Evolutionary conservation across 495 filamentous ascomycete genomes (phyloP).

Genomic region (Neurospora sp.): DNA sequence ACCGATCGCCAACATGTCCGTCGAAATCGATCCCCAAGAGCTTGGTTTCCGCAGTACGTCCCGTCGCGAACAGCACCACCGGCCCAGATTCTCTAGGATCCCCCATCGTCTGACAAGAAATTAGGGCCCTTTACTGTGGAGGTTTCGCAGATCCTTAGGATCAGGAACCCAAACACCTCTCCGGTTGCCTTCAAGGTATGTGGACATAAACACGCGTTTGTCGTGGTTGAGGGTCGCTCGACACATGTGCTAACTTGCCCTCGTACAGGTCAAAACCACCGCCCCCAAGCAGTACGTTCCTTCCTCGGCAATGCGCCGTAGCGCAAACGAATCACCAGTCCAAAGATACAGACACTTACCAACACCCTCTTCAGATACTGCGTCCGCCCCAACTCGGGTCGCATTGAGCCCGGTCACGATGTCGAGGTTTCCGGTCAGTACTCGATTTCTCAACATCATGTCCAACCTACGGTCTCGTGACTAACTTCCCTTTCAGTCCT

Average conservation of each 20-base stretch:
- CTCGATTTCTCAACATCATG: background rate
- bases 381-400: constrained; percentile 92
- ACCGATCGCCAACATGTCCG: constrained; percentile 58
- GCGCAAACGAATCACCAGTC: background rate
- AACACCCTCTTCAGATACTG: constrained; percentile 62
- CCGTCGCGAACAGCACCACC: background rate
- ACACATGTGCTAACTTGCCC: background rate
- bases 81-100: background rate
- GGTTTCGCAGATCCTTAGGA: constrained; percentile 72
- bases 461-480: background rate
- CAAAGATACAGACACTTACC: background rate
- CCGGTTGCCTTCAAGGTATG: constrained; percentile 93
- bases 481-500: constrained; percentile 50
- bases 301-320: constrained; percentile 1
- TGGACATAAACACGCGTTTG: background rate
- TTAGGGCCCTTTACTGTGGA: constrained; percentile 88
- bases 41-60: constrained; percentile 84
- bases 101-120: constrained; percentile 13
- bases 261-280: constrained; percentile 85
- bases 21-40: constrained; percentile 85
- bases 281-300: constrained; percentile 89
- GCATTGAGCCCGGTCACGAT: constrained; percentile 76
- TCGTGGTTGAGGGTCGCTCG: background rate
- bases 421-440: constrained; percentile 86
- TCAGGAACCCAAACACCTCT: constrained; percentile 67